Base-by-base conservation (phyloP, 2,329 filamentous ascomycete species). In the Aspergillus sp. region DNA sequence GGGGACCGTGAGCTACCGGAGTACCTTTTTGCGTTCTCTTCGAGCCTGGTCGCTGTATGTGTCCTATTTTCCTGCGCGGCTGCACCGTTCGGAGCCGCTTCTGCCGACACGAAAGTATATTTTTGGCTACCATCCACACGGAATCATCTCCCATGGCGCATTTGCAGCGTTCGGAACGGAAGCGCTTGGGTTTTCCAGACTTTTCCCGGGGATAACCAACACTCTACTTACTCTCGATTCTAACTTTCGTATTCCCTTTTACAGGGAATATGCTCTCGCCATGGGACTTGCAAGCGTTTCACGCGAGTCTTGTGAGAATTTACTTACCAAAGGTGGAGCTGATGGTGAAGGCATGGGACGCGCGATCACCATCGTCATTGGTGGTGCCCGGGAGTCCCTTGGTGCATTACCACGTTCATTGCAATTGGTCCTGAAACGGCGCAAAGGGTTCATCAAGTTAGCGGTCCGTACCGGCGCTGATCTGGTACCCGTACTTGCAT, bases 71-170 rank as follows among this genome's bases (percentile, higher is more conserved):
- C 93, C 93, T 3, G 88, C 89, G 42, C 80, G 79, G 47, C 77
- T 98, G 35, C 89, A 97, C 71, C 88, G 93, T 54, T 93, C 88
- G 3, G 79, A 85, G 54, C 77, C 84, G 47, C 79, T 98, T 5
- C 79, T 86, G 26, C 79, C 88, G 0, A 88, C 85, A 1, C 78
- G 89, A 52, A 95, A 94, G 68, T 98, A 97, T 71, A 89, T 98
- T 52, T 89, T 98, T 59, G 91, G 91, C 40, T 97, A 97, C 66
- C 93, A 97, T 60, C 93, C 93, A 0, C 93, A 98, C 63, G 91
- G 93, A 27, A 97, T 98, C 66, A 96, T 98, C 60, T 93, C 86
- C 4, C 88, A 96, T 58, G 93, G 91, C n/a, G 91, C 90, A 0
- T 96, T 91, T 71, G 87, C 83, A 4, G 86, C 90, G 4, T 97